These are phyloP conservation scores for Paecilomyces variotii DNA, from an alignment of 2,329 filamentous ascomycete genomes.

Conservation along the genomic window DNA sequence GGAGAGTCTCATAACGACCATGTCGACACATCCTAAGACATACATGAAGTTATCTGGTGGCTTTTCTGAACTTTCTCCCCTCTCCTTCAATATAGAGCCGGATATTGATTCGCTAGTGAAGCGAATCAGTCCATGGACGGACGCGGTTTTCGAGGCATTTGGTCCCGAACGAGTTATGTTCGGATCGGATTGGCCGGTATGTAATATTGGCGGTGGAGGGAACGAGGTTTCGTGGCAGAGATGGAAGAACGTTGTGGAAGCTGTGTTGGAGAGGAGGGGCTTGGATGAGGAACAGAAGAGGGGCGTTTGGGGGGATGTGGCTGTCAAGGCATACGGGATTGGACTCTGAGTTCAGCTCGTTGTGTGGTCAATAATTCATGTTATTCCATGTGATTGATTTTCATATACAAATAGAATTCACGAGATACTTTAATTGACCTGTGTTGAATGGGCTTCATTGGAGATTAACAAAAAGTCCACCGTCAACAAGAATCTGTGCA, in stretches of 20 bases:
- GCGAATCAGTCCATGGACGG: slow-evolving; percentile 61
- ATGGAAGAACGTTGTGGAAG: slow-evolving; percentile 66
- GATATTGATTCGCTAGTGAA: slow-evolving; percentile 39
- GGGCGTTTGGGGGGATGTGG: slow-evolving; percentile 66
- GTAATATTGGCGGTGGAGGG: slow-evolving; percentile 57
- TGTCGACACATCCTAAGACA: slow-evolving; percentile 57
- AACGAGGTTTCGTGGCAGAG: slow-evolving; percentile 60
- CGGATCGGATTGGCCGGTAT: slow-evolving; percentile 89
- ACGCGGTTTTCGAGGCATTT: slow-evolving; percentile 64
- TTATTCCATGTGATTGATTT: not conserved
- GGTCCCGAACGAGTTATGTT: slow-evolving; percentile 72
- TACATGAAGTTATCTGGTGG: slow-evolving; percentile 89
- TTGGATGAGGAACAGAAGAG: slow-evolving; percentile 55
- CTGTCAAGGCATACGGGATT: slow-evolving; percentile 57
- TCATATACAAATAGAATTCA: not conserved
- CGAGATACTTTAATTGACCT: not conserved
- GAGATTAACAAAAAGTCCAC: slow-evolving; percentile 81
- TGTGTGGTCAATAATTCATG: not conserved
- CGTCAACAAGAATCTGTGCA: slow-evolving; percentile 77
- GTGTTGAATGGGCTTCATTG: slow-evolving; percentile 45
- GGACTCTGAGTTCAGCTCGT: slow-evolving; percentile 6
- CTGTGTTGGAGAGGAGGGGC: slow-evolving; percentile 45
- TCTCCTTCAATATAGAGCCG: slow-evolving; percentile 11
- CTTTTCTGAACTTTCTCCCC: slow-evolving; percentile 67
- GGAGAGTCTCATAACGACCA: slow-evolving; percentile 59